Conservation (phyloP, 192 early-diverging fungal species). For the Rhizophagus sp. region DNA sequence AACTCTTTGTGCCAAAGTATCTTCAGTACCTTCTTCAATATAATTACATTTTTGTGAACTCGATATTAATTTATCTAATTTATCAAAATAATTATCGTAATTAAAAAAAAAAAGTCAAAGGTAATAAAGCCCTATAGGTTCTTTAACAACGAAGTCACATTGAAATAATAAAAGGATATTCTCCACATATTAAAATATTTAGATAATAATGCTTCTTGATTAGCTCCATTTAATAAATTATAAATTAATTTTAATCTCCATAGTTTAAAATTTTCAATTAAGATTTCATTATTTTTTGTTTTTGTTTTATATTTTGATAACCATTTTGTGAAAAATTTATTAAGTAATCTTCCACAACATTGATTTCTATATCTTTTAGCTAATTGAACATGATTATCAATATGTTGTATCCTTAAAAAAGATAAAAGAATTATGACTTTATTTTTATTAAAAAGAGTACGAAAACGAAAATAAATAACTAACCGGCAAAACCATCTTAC, state of each 20-base stretch:
- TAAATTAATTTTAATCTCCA: conserved; percentile 18
- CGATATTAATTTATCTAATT: neutral
- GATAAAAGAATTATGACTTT: no score
- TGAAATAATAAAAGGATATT: conserved; percentile 23
- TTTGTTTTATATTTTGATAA: neutral
- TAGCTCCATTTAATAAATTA: neutral
- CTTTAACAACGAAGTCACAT: neutral
- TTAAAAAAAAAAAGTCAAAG: neutral
- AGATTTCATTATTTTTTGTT: conserved; percentile 3
- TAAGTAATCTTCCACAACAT: neutral
- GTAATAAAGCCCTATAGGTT: neutral
- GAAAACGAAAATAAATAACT: neutral
- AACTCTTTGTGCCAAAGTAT: neutral
- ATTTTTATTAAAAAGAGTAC: neutral
- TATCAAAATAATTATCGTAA: conserved; percentile 19
- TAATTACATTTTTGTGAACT: neutral
- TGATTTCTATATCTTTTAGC: neutral
- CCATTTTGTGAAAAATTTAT: neutral
- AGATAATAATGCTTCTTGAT: neutral
- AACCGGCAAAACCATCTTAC: neutral
- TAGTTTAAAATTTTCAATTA: conserved; percentile 8
- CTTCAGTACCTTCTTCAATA: conserved; percentile 1
- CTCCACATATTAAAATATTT: conserved; percentile 7
- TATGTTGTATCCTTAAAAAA: neutral
- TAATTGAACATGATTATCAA: neutral